Percentiles rank a stretch among this genome's conserved stretches.
phyloP scores from a whole-genome alignment of 2,329 filamentous ascomycete species.

The Penicillium sp. region DNA sequence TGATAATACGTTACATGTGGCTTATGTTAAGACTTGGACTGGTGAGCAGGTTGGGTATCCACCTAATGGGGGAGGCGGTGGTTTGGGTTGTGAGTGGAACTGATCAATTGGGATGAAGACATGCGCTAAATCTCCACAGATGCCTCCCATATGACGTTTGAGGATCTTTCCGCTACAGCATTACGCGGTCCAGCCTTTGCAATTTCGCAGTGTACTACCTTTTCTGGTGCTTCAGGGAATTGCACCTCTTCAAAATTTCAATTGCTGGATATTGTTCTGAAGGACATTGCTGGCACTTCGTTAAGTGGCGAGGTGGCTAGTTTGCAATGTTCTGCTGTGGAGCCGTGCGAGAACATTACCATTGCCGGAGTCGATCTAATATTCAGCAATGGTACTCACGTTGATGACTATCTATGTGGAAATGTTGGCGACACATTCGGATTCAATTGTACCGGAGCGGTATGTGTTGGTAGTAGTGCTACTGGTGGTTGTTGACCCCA shows the following conservation, averaged over 20 bases:
- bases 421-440: conserved; percentile 17
- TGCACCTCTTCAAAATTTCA: conserved; percentile 45
- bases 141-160: conserved; percentile 2
- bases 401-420: conserved; percentile 25
- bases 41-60: conserved; percentile 52
- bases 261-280: conserved; percentile 27
- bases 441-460: conserved; percentile 6
- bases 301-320: conserved; percentile 23
- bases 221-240: conserved; percentile 34
- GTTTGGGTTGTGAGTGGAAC: conserved; percentile 50
- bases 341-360: conserved; percentile 26
- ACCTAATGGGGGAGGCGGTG: conserved; percentile 61
- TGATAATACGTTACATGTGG: conserved; percentile 48
- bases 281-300: conserved; percentile 21
- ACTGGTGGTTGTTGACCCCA: conserved; percentile 9
- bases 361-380: conserved; percentile 20
- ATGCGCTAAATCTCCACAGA: conserved; percentile 13
- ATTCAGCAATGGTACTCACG: conserved; percentile 19
- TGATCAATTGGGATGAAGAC: conserved; percentile 16
- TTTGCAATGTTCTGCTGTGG: conserved; percentile 33
- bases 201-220: conserved; percentile 44
- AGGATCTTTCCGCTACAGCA: conserved; percentile 32
- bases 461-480: conserved; percentile 10
- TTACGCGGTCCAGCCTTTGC: conserved; percentile 33
- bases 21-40: conserved; percentile 61